Evolutionary conservation across 352 stramenopile species (phyloP).

Genomic region (Phytophthora kernoviae): DNA sequence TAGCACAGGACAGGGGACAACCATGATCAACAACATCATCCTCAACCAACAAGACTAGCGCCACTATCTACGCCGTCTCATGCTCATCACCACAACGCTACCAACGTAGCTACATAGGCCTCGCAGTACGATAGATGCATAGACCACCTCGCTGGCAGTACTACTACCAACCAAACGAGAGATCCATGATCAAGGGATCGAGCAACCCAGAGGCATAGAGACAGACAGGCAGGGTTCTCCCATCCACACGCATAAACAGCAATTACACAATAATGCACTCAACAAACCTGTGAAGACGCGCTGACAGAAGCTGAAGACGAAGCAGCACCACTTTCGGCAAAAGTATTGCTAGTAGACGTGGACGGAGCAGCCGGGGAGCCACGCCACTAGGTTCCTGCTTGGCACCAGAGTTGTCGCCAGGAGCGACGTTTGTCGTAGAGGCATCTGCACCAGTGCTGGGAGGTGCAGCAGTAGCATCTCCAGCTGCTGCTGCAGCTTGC

Average conservation of each 20-base stretch:
- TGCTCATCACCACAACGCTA: slow-evolving; percentile 16
- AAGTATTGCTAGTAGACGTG: slow-evolving; percentile 17
- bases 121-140: slow-evolving; percentile 8
- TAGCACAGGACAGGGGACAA: slow-evolving; percentile 31
- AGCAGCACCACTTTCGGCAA: slow-evolving; percentile 11
- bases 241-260: slow-evolving; percentile 11
- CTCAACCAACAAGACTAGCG: slow-evolving; percentile 37
- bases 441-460: slow-evolving; percentile 1
- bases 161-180: slow-evolving; percentile 2
- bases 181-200: slow-evolving; percentile 16
- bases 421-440: neutral
- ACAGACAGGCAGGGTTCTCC: slow-evolving; percentile 15
- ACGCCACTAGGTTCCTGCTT: neutral
- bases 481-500: slow-evolving; percentile 38
- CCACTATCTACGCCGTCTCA: slow-evolving; percentile 35
- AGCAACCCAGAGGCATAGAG: slow-evolving; percentile 32
- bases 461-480: slow-evolving; percentile 9
- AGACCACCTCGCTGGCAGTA: slow-evolving; percentile 8
- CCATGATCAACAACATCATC: slow-evolving; percentile 47
- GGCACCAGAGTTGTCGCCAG: neutral
- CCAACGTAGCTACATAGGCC: slow-evolving; percentile 3
- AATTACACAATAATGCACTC: slow-evolving; percentile 47
- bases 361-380: slow-evolving; percentile 12
- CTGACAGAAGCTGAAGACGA: slow-evolving; percentile 21
- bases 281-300: slow-evolving; percentile 68